Evolutionary conservation across 148 eudicot species (phyloP).

Genomic region (Euryodendron excelsum): DNA sequence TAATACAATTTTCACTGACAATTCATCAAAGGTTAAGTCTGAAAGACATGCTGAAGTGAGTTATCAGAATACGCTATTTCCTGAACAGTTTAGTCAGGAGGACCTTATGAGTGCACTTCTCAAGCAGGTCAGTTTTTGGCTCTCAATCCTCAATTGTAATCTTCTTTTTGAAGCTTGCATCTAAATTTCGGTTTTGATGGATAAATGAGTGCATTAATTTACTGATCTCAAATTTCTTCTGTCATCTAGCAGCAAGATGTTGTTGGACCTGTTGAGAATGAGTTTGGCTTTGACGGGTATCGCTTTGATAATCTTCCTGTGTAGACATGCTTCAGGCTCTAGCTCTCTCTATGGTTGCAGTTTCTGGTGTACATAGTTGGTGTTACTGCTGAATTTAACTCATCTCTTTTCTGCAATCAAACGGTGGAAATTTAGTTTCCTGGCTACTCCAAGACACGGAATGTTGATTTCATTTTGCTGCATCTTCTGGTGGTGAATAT

Average conservation of each 20-base stretch:
- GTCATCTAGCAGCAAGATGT: slow-evolving; percentile 61
- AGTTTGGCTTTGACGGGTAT: slow-evolving; percentile 64
- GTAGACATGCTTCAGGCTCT: slow-evolving; percentile 17
- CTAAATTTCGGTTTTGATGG: neutral
- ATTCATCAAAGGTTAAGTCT: slow-evolving; percentile 48
- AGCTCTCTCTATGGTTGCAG: slow-evolving; percentile 16
- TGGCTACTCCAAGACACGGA: slow-evolving; percentile 6
- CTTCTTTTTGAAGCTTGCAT: neutral
- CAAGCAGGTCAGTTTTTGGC: slow-evolving; percentile 55
- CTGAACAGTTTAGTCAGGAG: slow-evolving; percentile 61
- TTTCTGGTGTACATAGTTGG: slow-evolving; percentile 44
- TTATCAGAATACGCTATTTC: slow-evolving; percentile 38
- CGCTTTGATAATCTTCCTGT: slow-evolving; percentile 56
- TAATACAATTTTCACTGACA: slow-evolving; percentile 34
- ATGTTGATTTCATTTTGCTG: slow-evolving; percentile 2
- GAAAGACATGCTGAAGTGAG: slow-evolving; percentile 53
- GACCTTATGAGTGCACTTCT: slow-evolving; percentile 77
- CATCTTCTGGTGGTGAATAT: neutral
- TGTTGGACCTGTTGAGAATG: slow-evolving; percentile 40
- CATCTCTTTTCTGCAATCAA: slow-evolving; percentile 12
- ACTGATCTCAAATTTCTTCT: neutral
- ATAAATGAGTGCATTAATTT: slow-evolving; percentile 1
- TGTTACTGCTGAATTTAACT: slow-evolving; percentile 16
- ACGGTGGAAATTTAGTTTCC: slow-evolving; percentile 15
- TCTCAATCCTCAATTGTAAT: neutral